These are phyloP conservation scores for Paecilomyces sp. DNA, from an alignment of 2,329 filamentous ascomycete genomes.

Conservation along the genomic window DNA sequence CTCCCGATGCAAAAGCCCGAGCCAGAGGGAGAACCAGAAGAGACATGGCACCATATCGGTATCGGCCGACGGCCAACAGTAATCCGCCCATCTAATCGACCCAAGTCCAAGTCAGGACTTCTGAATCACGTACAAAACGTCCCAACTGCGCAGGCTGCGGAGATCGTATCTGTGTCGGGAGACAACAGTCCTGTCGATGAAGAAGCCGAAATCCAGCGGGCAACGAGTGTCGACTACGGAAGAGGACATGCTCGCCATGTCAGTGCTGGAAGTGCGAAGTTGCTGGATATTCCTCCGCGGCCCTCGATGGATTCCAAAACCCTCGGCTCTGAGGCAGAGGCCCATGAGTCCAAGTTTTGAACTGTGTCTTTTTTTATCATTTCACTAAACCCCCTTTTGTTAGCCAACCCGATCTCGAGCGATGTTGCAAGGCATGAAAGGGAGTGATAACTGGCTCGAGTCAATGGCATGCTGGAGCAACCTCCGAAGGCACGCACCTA, in stretches of 20 bases:
- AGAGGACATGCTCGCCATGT: conserved; percentile 62
- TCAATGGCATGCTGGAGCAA: not conserved
- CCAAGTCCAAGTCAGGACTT: conserved; percentile 57
- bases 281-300: conserved; percentile 60
- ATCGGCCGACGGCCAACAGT: conserved; percentile 56
- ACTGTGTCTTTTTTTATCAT: not conserved
- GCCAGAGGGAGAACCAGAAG: conserved; percentile 20
- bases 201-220: conserved; percentile 48
- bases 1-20: conserved; percentile 10
- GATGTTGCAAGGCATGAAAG: not conserved
- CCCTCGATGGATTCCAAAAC: conserved; percentile 45
- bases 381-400: not conserved
- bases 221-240: conserved; percentile 63
- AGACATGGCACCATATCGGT: conserved; percentile 46
- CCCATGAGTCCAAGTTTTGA: not conserved
- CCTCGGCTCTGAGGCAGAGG: conserved; percentile 2
- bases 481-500: not conserved
- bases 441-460: not conserved
- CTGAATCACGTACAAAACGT: conserved; percentile 44
- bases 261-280: conserved; percentile 69
- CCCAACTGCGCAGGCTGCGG: conserved; percentile 25
- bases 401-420: conserved; percentile 7
- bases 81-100: conserved; percentile 51
- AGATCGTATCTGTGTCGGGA: conserved; percentile 5
- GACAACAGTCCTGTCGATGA: conserved; percentile 24